Base-by-base conservation (phyloP, 2,329 filamentous ascomycete genomes). In the Pseudovirgaria hyperparasitica region DNA sequence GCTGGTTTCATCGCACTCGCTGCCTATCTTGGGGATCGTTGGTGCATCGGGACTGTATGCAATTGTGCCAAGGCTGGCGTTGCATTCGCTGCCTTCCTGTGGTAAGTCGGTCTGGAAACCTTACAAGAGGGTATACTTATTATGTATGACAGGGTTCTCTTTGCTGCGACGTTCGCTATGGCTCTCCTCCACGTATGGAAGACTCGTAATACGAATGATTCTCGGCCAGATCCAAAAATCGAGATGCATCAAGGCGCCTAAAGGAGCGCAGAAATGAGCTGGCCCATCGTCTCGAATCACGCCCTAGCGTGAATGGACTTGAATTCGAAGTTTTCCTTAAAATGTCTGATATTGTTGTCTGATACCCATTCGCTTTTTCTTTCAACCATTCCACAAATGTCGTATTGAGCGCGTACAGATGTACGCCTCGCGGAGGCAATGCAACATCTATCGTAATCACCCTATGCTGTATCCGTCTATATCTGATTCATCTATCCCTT, bases 1-100 rank as follows among this genome's bases (percentile, higher is more conserved):
- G 76, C 78, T 1, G 84, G 82, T 5, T 79, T 84, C 42, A 75
- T 92, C 38, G 82, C 82, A 0, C 55, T 86, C 8, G 82, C 78
- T 0, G 76, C 73, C 12, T 63, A 63, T 29, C 55, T 84, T 31
- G 68, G 69, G 28, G 63, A 68, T 10, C 58, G 70, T 0, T 54
- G 66, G 30, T 75, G 72, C 45, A 62, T 57, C 22, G 59, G 62
- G 22, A 58, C 52, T 11, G 62, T 60, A 10, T 86, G 80, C 51
- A 60, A 62, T 23, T 58, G 67, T 8, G 56, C 67, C 6, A 71
- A 79, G 54, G 76, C 76, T 4, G 72, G 68, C 2, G 62, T 70
- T 6, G 76, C 68, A 0, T 76, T 82, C 41, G 73, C 65, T 5
- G 79, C 76, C 40, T 70, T 80, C 45, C 61, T 71, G 28, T 81